These are phyloP conservation scores for Tirmania nivea DNA, from an alignment of 495 filamentous ascomycete species.

Conservation along the genomic window DNA sequence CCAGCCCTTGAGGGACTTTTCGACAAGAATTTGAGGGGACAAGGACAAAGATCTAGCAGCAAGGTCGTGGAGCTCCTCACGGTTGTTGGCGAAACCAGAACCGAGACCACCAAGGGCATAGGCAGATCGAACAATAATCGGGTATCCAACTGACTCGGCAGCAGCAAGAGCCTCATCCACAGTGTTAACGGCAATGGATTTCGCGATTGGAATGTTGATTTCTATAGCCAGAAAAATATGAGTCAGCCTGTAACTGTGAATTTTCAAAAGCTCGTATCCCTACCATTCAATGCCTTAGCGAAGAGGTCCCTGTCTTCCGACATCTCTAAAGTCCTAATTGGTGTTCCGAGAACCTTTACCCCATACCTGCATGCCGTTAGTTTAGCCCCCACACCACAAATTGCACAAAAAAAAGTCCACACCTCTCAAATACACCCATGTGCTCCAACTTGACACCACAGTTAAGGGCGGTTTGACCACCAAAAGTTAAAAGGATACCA, in stretches of 20 bases:
- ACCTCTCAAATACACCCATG: conserved; percentile 72
- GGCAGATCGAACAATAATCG: conserved; percentile 89
- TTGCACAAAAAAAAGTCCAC: neutral
- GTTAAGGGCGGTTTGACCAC: conserved; percentile 91
- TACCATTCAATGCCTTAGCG: conserved; percentile 51
- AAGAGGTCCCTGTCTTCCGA: conserved; percentile 94
- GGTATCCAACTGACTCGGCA: conserved; percentile 72
- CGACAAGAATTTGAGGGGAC: conserved; percentile 89
- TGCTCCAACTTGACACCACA: conserved; percentile 92
- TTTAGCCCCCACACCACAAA: too few species aligned
- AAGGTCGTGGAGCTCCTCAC: conserved; percentile 78
- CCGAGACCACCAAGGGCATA: conserved; percentile 91
- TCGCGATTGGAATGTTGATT: conserved; percentile 90
- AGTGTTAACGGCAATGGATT: conserved; percentile 76
- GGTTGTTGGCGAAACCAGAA: conserved; percentile 89
- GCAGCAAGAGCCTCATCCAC: conserved; percentile 79
- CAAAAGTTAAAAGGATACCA: conserved; percentile 93
- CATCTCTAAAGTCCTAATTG: conserved; percentile 77
- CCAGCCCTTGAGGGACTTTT: conserved; percentile 99
- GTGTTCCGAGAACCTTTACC: conserved; percentile 85
- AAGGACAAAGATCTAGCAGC: conserved; percentile 81
- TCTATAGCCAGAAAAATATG: conserved; percentile 29
- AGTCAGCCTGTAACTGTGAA: too few species aligned
- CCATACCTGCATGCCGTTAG: conserved; percentile 34
- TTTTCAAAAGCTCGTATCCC: too few species aligned